Percentiles rank a stretch among this genome's conserved stretches.
phyloP scores from a whole-genome alignment of 305 asterid genomes.

The Plantago lanceolata region DNA sequence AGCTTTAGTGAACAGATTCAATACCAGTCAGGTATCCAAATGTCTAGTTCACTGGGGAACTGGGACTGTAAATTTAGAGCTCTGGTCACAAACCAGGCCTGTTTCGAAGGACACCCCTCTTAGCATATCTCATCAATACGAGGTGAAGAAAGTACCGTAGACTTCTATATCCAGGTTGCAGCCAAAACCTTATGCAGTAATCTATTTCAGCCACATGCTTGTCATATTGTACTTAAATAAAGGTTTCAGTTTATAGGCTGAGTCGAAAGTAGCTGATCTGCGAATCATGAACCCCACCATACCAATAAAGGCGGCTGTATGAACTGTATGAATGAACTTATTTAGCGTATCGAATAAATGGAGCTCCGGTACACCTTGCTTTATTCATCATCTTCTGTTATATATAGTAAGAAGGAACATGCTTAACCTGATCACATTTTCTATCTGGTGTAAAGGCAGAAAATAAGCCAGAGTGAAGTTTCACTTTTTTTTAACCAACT shows the following conservation, averaged over 20 bases:
- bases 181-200: too few relatives aligned
- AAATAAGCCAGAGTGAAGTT: neutral
- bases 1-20: constrained; percentile 66
- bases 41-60: constrained; percentile 80
- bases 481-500: neutral
- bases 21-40: constrained; percentile 49
- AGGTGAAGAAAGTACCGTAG: constrained; percentile 40
- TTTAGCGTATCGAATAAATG: constrained; percentile 1
- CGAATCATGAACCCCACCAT: neutral
- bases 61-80: constrained; percentile 75
- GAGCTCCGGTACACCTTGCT: constrained; percentile 1
- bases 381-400: neutral
- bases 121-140: constrained; percentile 57
- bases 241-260: neutral
- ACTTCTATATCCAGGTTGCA: neutral
- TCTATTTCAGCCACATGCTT: neutral
- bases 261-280: neutral
- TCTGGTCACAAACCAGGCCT: constrained; percentile 84
- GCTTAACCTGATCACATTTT: neutral
- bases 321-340: too few relatives aligned
- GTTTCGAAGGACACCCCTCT: constrained; percentile 79
- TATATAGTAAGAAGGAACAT: neutral
- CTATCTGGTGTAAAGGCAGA: neutral
- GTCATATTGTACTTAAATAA: neutral
- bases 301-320: neutral